A percentile compares a stretch with the other conserved stretches of the same genome.
Evolutionary conservation across 164 flowering plant genomes (phyloP).

Genomic region (Sextonia rubra): DNA sequence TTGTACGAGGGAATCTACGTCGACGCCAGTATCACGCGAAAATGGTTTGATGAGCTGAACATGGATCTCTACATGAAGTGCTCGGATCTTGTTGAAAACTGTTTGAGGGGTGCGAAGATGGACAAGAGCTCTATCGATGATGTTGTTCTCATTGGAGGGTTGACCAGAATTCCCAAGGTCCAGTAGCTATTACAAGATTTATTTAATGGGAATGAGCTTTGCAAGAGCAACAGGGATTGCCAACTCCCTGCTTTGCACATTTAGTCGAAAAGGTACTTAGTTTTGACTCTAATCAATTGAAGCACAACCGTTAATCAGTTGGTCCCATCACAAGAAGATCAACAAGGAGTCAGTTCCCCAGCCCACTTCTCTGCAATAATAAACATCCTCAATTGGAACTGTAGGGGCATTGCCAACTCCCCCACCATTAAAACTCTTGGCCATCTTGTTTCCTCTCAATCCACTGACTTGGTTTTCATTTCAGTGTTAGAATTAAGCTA

Average conservation of each 20-base stretch:
- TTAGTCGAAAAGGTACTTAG: no score
- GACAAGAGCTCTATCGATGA: slow-evolving; percentile 48
- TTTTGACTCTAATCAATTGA: no score
- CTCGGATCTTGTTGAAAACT: slow-evolving; percentile 54
- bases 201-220: no score
- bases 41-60: slow-evolving; percentile 53
- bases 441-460: no score
- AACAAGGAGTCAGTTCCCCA: slow-evolving; percentile 17
- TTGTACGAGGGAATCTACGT: slow-evolving; percentile 52
- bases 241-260: slow-evolving; percentile 55
- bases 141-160: slow-evolving; percentile 59
- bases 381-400: no score
- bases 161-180: slow-evolving; percentile 54
- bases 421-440: no score
- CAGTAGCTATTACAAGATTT: slow-evolving; percentile 54
- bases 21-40: slow-evolving; percentile 47
- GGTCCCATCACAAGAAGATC: slow-evolving; percentile 58
- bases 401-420: no score
- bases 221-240: no score
- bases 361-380: no score
- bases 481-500: no score
- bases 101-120: slow-evolving; percentile 50
- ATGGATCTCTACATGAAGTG: slow-evolving; percentile 55
- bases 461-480: no score
- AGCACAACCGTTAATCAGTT: slow-evolving; percentile 61